phyloP scores from a whole-genome alignment of 2,329 filamentous ascomycete genomes.

The Pseudonectria foliicola region DNA sequence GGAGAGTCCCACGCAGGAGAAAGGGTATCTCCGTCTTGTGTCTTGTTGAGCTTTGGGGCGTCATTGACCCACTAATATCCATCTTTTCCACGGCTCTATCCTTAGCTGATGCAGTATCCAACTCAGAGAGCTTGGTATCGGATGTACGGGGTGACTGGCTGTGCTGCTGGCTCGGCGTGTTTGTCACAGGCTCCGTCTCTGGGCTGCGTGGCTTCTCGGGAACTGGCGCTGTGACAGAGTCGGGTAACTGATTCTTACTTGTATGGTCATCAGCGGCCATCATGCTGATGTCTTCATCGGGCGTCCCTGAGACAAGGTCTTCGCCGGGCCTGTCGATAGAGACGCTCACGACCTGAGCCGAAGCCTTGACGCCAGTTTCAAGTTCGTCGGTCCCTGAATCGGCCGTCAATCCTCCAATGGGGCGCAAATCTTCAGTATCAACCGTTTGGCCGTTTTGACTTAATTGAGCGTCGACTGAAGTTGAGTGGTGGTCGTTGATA shows the following conservation, averaged over 20 bases:
- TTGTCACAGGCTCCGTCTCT: slow-evolving; percentile 37
- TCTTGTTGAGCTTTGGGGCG: slow-evolving; percentile 23
- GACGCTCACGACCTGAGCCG: not conserved
- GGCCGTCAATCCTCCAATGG: not conserved
- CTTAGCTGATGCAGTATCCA: slow-evolving; percentile 34
- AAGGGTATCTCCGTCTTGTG: slow-evolving; percentile 70
- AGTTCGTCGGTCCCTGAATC: slow-evolving; percentile 1
- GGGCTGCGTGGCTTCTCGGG: slow-evolving; percentile 28
- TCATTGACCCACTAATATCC: slow-evolving; percentile 25
- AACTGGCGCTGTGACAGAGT: slow-evolving; percentile 16
- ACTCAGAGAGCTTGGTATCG: slow-evolving; percentile 45
- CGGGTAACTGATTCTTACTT: slow-evolving; percentile 14
- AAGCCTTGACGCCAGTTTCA: not conserved
- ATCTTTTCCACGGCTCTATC: slow-evolving; percentile 27
- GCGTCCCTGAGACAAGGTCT: not conserved
- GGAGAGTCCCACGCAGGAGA: slow-evolving; percentile 76
- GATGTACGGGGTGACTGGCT: slow-evolving; percentile 43
- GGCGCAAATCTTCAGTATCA: not conserved
- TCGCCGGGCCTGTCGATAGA: no score
- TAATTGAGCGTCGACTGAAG: slow-evolving; percentile 12
- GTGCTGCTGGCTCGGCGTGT: slow-evolving; percentile 34
- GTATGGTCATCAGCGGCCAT: slow-evolving; percentile 6
- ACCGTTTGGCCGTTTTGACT: slow-evolving; percentile 1
- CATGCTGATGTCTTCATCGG: slow-evolving; percentile 27
- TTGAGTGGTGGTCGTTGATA: slow-evolving; percentile 25